Conservation (phyloP, 176 grass and related monocot species). For the Juncus inflexus region DNA sequence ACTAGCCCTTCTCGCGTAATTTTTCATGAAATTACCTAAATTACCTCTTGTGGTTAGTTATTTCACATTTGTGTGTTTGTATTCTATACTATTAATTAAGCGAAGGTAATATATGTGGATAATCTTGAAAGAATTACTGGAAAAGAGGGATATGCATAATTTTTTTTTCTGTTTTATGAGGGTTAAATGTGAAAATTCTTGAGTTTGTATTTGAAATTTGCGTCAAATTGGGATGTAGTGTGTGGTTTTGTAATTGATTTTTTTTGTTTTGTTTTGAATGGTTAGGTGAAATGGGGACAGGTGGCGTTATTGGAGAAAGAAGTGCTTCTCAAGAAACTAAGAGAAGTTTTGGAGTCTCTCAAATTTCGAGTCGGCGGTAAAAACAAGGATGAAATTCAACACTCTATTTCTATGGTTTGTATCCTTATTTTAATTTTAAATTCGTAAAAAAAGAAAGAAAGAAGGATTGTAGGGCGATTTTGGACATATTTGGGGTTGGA, state of each 20-base stretch:
- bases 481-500: not conserved
- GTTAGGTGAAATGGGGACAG: conserved; percentile 64
- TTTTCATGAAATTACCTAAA: conserved; percentile 9
- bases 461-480: not conserved
- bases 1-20: not conserved
- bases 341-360: conserved; percentile 50
- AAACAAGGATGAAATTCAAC: conserved; percentile 64
- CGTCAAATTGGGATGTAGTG: not conserved
- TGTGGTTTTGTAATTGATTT: not conserved
- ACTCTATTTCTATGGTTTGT: conserved; percentile 70
- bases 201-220: not conserved
- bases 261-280: conserved; percentile 24
- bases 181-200: too few species aligned
- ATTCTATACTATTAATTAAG: conserved; percentile 21
- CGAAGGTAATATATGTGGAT: too few species aligned
- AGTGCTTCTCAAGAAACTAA: conserved; percentile 73
- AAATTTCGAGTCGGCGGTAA: conserved; percentile 46
- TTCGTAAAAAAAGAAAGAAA: not conserved
- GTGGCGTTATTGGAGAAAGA: conserved; percentile 58
- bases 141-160: not conserved
- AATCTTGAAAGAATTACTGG: too few species aligned
- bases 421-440: conserved; percentile 20
- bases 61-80: not conserved
- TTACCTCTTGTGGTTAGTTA: too few species aligned
- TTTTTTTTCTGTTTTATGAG: not conserved